phyloP scores from a whole-genome alignment of 208 protist genomes.

The Leishmania turanica region DNA sequence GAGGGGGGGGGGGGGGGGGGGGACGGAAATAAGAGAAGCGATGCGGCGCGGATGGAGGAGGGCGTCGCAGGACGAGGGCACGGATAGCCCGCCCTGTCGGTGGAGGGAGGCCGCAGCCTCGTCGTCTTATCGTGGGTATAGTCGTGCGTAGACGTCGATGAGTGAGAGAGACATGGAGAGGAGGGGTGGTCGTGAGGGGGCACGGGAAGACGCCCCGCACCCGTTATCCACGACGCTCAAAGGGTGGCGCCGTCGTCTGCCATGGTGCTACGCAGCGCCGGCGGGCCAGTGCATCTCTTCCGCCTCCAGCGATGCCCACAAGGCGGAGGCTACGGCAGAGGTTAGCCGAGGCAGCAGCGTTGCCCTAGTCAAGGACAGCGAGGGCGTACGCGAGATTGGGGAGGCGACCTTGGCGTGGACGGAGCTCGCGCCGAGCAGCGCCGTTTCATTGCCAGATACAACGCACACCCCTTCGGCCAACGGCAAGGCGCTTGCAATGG shows the following conservation, averaged over 20 bases:
- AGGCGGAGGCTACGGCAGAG: conserved; percentile 13
- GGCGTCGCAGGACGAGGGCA: background rate
- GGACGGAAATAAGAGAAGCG: background rate
- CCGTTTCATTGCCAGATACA: conserved; percentile 4
- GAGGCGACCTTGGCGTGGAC: background rate
- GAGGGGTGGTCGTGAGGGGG: background rate
- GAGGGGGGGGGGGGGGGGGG: background rate
- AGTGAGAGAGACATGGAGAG: background rate
- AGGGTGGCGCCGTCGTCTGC: background rate
- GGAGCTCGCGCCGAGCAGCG: background rate
- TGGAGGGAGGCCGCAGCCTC: background rate
- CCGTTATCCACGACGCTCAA: too few relatives aligned
- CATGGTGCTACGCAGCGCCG: background rate
- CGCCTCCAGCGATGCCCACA: conserved; percentile 28
- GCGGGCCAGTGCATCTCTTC: conserved; percentile 12
- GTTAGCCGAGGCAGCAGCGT: conserved; percentile 7
- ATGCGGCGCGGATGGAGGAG: background rate
- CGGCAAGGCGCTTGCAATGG: background rate
- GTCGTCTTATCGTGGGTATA: background rate
- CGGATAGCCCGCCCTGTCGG: background rate
- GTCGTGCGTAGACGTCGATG: background rate
- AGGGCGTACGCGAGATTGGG: background rate
- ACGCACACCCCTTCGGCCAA: conserved; percentile 6
- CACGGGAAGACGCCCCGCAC: background rate
- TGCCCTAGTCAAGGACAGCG: background rate